Conservation (phyloP, 129 eudicot genomes). For the Erigeron canadensis region DNA sequence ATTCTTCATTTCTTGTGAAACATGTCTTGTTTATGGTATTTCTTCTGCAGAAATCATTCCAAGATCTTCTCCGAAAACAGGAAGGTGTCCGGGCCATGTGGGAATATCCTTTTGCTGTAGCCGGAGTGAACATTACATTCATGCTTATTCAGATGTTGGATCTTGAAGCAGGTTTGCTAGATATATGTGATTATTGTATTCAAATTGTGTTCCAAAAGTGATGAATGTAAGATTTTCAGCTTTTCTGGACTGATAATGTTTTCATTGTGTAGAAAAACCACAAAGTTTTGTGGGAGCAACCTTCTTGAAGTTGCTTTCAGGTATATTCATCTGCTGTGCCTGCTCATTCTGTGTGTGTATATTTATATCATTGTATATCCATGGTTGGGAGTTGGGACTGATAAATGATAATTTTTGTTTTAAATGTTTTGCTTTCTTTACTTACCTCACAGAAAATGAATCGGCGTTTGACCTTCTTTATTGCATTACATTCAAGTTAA, state of each 20-base stretch:
- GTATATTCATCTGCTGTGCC: conserved; percentile 34
- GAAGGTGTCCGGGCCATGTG: conserved; percentile 92
- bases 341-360: background rate
- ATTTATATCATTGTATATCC: background rate
- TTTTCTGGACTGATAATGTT: conserved; percentile 19
- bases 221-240: background rate
- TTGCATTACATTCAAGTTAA: conserved; percentile 89
- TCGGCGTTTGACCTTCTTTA: conserved; percentile 89
- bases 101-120: conserved; percentile 99
- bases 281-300: conserved; percentile 77
- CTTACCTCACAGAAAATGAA: conserved; percentile 69
- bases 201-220: background rate
- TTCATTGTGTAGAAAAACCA: conserved; percentile 68
- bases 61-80: conserved; percentile 78
- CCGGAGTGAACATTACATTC: conserved; percentile 97
- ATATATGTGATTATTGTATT: background rate
- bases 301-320: conserved; percentile 86
- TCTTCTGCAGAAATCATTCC: conserved; percentile 80
- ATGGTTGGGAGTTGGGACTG: background rate
- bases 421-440: background rate
- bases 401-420: background rate
- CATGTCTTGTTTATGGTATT: background rate
- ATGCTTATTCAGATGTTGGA: conserved; percentile 99
- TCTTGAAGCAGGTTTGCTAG: conserved; percentile 72
- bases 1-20: background rate